Evolutionary conservation across 345 rosid species (phyloP).

Genomic region (Limnanthes douglasii): DNA sequence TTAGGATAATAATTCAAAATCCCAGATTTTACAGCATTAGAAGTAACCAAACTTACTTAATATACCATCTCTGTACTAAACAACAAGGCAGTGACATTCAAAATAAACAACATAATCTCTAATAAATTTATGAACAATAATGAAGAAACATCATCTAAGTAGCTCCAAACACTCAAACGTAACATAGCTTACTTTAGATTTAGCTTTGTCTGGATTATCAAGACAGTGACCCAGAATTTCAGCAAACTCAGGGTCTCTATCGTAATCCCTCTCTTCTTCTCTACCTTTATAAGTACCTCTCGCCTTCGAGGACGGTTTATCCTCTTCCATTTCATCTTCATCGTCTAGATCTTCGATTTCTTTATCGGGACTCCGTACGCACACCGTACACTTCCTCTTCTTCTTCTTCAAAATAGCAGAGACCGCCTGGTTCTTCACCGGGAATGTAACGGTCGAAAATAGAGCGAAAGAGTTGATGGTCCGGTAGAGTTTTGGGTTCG

Average conservation of each 20-base stretch:
- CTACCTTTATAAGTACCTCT: conserved; percentile 22
- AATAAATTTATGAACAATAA: background rate
- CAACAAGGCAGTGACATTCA: too few relatives aligned
- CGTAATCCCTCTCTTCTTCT: conserved; percentile 39
- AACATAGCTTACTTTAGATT: conserved; percentile 33
- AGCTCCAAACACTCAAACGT: too few relatives aligned
- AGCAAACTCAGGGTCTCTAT: conserved; percentile 80
- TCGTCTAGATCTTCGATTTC: conserved; percentile 14
- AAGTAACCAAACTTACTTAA: too few relatives aligned
- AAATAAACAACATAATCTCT: background rate
- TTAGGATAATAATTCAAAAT: background rate
- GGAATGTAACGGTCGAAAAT: conserved; percentile 11
- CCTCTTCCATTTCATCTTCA: conserved; percentile 13
- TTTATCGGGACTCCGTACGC: conserved; percentile 8
- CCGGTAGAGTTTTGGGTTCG: too few relatives aligned
- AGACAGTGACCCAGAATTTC: conserved; percentile 64
- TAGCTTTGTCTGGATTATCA: conserved; percentile 71
- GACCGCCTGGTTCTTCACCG: conserved; percentile 4
- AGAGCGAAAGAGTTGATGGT: conserved; percentile 7
- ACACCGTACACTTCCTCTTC: background rate
- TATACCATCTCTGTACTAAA: too few relatives aligned
- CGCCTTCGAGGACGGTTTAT: conserved; percentile 10
- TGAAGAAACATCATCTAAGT: background rate
- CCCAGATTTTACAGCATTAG: background rate
- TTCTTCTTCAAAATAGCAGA: conserved; percentile 8